A percentile compares a stretch with the other conserved stretches of the same genome.
These are phyloP conservation scores for Aspergillus puulaauensis DNA, from an alignment of 2,329 filamentous ascomycete species.

Conservation along the genomic window DNA sequence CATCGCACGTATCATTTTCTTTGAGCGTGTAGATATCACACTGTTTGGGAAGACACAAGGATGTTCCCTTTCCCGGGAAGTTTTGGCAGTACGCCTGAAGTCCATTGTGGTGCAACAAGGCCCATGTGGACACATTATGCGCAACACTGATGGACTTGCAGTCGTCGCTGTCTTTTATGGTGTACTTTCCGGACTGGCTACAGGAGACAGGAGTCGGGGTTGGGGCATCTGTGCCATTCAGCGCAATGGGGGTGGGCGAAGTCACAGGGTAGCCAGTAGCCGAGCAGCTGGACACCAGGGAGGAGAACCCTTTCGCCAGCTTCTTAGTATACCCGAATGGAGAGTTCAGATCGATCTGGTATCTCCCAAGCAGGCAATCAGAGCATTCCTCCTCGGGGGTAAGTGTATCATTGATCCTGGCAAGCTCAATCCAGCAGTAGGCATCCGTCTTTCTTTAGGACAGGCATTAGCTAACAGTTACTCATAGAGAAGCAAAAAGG, in stretches of 20 bases:
- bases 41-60: too few relatives aligned
- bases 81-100: slow-evolving; percentile 6
- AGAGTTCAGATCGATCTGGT: slow-evolving; percentile 15
- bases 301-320: slow-evolving; percentile 3
- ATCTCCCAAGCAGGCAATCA: slow-evolving; percentile 11
- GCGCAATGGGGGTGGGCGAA: slow-evolving; percentile 3
- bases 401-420: too few relatives aligned
- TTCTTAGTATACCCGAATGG: slow-evolving; percentile 16
- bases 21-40: too few relatives aligned
- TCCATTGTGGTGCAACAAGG: neutral
- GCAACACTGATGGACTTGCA: neutral
- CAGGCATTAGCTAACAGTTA: too few relatives aligned
- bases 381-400: slow-evolving; percentile 12
- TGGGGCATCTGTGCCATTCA: neutral
- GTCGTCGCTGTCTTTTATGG: neutral
- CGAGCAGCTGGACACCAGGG: slow-evolving; percentile 9
- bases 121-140: slow-evolving; percentile 1
- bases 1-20: too few relatives aligned
- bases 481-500: too few relatives aligned
- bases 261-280: slow-evolving; percentile 11
- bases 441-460: too few relatives aligned
- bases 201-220: neutral
- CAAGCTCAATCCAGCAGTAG: too few relatives aligned
- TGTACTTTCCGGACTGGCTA: slow-evolving; percentile 2
- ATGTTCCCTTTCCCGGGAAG: neutral